Evolutionary conservation across 2,329 filamentous ascomycete species (phyloP), one percentile per base, ranked within the genome.

Genomic region (Sporothrix pallida): DNA sequence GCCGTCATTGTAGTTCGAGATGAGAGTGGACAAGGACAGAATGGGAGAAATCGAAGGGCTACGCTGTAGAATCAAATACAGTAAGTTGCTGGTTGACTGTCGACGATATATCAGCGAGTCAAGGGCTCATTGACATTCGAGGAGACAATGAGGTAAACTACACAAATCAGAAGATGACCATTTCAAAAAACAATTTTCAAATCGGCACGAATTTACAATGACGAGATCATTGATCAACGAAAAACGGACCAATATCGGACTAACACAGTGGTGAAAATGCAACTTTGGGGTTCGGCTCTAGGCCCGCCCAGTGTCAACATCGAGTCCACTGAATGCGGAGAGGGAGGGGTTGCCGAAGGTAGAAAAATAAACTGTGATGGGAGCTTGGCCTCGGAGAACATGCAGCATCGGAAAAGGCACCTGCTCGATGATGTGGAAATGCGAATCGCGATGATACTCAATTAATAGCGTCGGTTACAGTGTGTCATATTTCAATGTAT

Each of bases 231-330:
- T 26, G 23, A 26, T 26, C 23, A 26, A 26, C 10, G 10, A 13
- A 31, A 26, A 13, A 58, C 54, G 54, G 54, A 58, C 6, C 54
- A 58, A 58, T 58, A 58, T 58, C 54, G 54, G 54, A 58, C 54
- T 58, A 58, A 58, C 54, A 58, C 54, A 26, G 20, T 20, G 20
- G 12, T 13, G 20, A 26, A 12, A 8, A 23, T 26, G 54, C 50
- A 10, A 20, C 1, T 5, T 2, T 58, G 23, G 54, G 54, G n/a
- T 20, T 58, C 54, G 54, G 54, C 23, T 5, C 54, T 58, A 58
- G 5, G 15, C 9, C 54, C 54, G 23, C 20, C 4, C 54, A 58
- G 9, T 10, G 8, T 58, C 23, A 26, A 26, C 23, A 26, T 26
- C 3, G 23, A 26, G 23, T 26, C 23, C 23, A 26, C 23, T 31